These are phyloP conservation scores for Balamuthia mandrillaris DNA, from an alignment of 208 protist species.

Conservation along the genomic window DNA sequence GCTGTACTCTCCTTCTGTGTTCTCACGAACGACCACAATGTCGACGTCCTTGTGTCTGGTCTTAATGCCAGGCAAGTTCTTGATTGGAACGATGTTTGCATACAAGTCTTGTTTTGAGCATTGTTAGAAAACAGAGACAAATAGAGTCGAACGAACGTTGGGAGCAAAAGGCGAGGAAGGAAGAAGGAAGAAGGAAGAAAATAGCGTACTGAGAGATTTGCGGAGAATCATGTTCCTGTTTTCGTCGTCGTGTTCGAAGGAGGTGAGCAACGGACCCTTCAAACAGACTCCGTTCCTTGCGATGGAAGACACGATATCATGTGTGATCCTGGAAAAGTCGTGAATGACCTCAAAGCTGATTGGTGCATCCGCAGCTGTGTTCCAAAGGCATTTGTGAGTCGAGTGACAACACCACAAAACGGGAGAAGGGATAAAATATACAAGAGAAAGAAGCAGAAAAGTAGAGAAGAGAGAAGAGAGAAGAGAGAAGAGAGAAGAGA, in stretches of 20 bases:
- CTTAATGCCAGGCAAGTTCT: conserved; percentile 54
- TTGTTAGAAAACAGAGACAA: too few relatives aligned
- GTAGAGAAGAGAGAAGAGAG: not conserved
- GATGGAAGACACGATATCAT: conserved; percentile 46
- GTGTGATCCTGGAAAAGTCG: conserved; percentile 37
- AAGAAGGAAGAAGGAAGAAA: not conserved
- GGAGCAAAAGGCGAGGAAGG: too few relatives aligned
- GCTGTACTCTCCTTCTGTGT: conserved; percentile 75
- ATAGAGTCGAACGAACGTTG: too few relatives aligned
- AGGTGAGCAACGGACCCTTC: conserved; percentile 26
- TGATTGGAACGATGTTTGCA: not conserved
- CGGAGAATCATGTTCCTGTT: conserved; percentile 60
- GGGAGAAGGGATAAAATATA: too few relatives aligned
- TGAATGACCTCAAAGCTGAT: conserved; percentile 54
- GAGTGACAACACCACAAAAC: too few relatives aligned
- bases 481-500: not conserved
- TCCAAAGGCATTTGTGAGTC: too few relatives aligned
- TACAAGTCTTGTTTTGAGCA: not conserved
- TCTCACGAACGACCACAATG: conserved; percentile 74
- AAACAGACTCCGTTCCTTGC: conserved; percentile 44
- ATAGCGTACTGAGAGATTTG: conserved; percentile 51
- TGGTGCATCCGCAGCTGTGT: conserved; percentile 44
- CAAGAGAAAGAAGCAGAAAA: too few relatives aligned
- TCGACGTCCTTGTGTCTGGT: conserved; percentile 67
- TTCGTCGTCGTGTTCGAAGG: conserved; percentile 39